These are phyloP conservation scores for Spiraea crenata DNA, from an alignment of 331 rosid species.

Conservation along the genomic window DNA sequence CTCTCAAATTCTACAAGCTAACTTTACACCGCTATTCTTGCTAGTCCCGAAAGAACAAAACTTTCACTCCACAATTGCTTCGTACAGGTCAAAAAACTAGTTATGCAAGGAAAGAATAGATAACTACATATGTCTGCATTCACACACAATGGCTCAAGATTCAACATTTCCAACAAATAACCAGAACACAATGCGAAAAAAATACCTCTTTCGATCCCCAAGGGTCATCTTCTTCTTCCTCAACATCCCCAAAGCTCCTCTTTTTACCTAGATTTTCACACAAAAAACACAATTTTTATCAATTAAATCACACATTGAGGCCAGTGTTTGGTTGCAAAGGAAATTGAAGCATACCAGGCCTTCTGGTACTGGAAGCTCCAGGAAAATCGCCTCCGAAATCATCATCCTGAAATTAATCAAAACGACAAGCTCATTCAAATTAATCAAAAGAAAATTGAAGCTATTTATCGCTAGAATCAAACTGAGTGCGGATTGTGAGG, in stretches of 20 bases:
- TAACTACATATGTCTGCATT: not conserved
- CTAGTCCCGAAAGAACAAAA: not conserved
- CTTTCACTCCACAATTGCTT: not conserved
- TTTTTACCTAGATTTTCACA: conserved; percentile 40
- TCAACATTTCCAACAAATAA: not conserved
- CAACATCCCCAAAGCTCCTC: conserved; percentile 70
- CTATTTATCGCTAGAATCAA: conserved; percentile 6
- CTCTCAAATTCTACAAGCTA: not conserved
- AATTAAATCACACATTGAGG: conserved; percentile 1
- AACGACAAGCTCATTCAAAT: not conserved
- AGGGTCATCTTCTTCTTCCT: conserved; percentile 63
- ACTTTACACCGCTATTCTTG: not conserved
- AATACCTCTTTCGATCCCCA: conserved; percentile 64
- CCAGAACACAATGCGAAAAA: not conserved
- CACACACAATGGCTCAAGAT: not conserved
- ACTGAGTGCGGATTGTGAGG: not conserved
- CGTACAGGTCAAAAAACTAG: not conserved
- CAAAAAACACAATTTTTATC: not conserved
- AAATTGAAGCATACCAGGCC: conserved; percentile 44
- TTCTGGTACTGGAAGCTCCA: conserved; percentile 41
- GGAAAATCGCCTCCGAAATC: conserved; percentile 75
- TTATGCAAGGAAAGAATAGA: not conserved
- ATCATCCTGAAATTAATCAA: conserved; percentile 53
- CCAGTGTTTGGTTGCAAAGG: conserved; percentile 2
- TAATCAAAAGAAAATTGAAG: not conserved